Evolutionary conservation across 2,329 filamentous ascomycete species (phyloP).

Genomic region (Penicillium sp.): DNA sequence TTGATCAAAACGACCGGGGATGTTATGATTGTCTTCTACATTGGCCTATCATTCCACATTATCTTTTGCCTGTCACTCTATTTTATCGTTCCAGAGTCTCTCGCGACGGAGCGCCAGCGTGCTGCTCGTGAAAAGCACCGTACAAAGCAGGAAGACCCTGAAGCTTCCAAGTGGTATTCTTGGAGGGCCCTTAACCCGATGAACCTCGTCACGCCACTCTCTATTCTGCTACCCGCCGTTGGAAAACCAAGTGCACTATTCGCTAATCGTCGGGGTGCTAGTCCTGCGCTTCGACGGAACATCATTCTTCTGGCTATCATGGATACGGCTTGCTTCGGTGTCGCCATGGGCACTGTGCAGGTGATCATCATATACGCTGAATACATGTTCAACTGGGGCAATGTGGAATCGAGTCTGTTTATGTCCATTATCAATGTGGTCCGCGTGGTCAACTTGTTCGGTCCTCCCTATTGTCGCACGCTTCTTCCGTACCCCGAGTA

Average conservation of each 20-base stretch:
- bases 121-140: constrained; percentile 64
- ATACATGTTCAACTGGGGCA: constrained; percentile 75
- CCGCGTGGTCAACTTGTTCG: constrained; percentile 68
- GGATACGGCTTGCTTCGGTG: constrained; percentile 75
- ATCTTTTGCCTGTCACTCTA: constrained; percentile 68
- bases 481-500: constrained; percentile 54
- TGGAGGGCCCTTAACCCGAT: constrained; percentile 40
- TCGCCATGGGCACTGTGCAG: constrained; percentile 73
- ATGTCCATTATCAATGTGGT: constrained; percentile 72
- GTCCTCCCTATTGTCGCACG: constrained; percentile 74
- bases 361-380: constrained; percentile 80
- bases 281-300: constrained; percentile 64
- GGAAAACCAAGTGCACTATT: constrained; percentile 27
- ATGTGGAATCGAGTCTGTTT: constrained; percentile 72
- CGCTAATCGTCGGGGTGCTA: constrained; percentile 53
- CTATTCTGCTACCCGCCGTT: constrained; percentile 65
- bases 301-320: constrained; percentile 73
- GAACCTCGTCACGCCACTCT: constrained; percentile 72
- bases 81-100: constrained; percentile 74
- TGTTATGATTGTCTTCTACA: constrained; percentile 77
- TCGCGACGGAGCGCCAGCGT: constrained; percentile 67
- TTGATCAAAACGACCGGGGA: constrained; percentile 71
- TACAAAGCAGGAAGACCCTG: constrained; percentile 35
- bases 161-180: constrained; percentile 30
- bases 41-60: constrained; percentile 65